These are phyloP conservation scores for Bruguiera gymnorhiza DNA, from an alignment of 345 rosid species.

Conservation along the genomic window DNA sequence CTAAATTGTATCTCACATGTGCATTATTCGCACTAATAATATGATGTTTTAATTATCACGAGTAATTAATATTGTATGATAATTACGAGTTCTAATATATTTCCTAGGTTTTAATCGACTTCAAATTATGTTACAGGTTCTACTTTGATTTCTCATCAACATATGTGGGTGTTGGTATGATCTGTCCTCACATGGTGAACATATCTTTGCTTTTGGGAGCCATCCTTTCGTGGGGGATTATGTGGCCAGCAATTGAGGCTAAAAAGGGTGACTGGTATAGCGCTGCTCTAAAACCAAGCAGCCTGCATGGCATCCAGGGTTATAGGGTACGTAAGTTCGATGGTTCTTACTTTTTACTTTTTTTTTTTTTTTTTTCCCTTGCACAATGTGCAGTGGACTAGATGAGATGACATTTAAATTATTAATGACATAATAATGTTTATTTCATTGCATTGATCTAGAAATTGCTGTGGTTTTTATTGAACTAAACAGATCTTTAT, in stretches of 20 bases:
- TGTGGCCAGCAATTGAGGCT: conserved; percentile 75
- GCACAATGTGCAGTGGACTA: no score
- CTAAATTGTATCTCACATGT: no score
- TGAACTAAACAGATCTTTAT: conserved; percentile 46
- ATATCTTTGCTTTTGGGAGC: conserved; percentile 77
- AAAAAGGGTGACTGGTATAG: conserved; percentile 77
- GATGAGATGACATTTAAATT: no score
- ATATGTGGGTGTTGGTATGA: conserved; percentile 91
- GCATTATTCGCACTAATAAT: no score
- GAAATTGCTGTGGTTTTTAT: no score
- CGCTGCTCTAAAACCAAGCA: conserved; percentile 35
- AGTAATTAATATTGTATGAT: no score
- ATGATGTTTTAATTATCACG: no score
- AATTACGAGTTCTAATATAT: no score
- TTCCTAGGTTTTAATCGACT: no score
- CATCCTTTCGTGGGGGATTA: conserved; percentile 71
- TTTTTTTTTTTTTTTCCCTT: not conserved
- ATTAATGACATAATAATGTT: no score
- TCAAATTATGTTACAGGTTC: conserved; percentile 41
- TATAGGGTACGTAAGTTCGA: conserved; percentile 45
- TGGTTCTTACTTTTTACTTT: not conserved
- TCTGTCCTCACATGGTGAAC: conserved; percentile 84
- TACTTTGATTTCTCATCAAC: conserved; percentile 89
- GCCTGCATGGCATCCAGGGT: conserved; percentile 80
- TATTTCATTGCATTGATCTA: no score